Conservation (phyloP, 441 rosid genomes). For the Pelargonium citronellum region DNA sequence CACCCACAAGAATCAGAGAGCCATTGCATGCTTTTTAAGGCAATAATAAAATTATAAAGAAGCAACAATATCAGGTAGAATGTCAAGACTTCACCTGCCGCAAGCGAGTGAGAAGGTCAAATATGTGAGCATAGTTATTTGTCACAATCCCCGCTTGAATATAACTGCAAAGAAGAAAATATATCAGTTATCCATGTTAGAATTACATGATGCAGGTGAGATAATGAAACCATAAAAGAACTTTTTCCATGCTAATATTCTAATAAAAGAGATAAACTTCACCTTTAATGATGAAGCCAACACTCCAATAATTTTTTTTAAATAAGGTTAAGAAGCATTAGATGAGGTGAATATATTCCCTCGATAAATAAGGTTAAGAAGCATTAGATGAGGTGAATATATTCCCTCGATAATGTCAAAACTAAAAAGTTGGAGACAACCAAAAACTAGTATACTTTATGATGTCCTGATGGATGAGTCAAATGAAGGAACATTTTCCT, state of each 20-base stretch:
- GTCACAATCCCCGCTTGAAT: slow-evolving; percentile 71
- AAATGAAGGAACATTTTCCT: neutral
- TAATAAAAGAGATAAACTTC: neutral
- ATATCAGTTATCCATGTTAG: slow-evolving; percentile 8
- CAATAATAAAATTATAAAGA: too few species aligned
- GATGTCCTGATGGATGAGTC: neutral
- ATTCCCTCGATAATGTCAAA: neutral
- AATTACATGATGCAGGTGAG: neutral
- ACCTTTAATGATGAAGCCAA: neutral
- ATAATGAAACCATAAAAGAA: neutral
- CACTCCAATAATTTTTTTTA: neutral
- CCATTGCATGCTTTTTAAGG: too few species aligned
- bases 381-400: too few species aligned
- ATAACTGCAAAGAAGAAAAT: slow-evolving; percentile 48
- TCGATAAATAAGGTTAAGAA: neutral
- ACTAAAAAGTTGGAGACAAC: neutral
- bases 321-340: too few species aligned
- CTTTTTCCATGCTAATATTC: neutral
- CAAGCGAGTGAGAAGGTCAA: slow-evolving; percentile 90
- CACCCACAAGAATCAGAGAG: too few species aligned
- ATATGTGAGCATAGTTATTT: slow-evolving; percentile 91
- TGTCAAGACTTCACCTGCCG: slow-evolving; percentile 55
- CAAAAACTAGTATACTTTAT: neutral
- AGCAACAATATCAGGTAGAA: neutral
- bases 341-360: too few species aligned